phyloP scores from a whole-genome alignment of 2,329 filamentous ascomycete species.

The Pseudogymnoascus sp. region DNA sequence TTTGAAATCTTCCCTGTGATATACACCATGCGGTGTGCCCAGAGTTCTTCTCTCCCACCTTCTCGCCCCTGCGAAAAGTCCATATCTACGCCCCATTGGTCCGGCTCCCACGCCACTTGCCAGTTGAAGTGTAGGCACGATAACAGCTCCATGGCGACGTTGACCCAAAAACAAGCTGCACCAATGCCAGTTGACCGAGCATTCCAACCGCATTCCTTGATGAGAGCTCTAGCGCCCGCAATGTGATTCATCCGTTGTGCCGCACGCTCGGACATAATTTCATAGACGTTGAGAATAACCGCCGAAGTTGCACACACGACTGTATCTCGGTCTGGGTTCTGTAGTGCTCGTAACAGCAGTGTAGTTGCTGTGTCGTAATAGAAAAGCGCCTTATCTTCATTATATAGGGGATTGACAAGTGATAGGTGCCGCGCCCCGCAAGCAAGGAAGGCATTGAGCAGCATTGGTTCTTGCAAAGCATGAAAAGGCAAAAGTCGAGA shows the following conservation, averaged over 20 bases:
- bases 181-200: slow-evolving; percentile 72
- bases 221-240: slow-evolving; percentile 72
- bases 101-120: slow-evolving; percentile 80
- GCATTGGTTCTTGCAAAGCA: slow-evolving; percentile 74
- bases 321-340: slow-evolving; percentile 78
- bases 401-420: slow-evolving; percentile 58
- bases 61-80: slow-evolving; percentile 46
- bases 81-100: slow-evolving; percentile 82
- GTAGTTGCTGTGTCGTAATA: slow-evolving; percentile 84
- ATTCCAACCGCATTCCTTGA: slow-evolving; percentile 86
- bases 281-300: slow-evolving; percentile 83
- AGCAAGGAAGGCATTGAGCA: slow-evolving; percentile 80
- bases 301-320: slow-evolving; percentile 81
- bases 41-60: slow-evolving; percentile 66
- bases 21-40: slow-evolving; percentile 85
- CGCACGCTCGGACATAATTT: slow-evolving; percentile 79
- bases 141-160: slow-evolving; percentile 83
- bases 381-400: slow-evolving; percentile 67
- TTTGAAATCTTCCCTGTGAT: slow-evolving; percentile 81
- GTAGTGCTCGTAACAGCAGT: slow-evolving; percentile 65
- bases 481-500: slow-evolving; percentile 76
- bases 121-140: slow-evolving; percentile 83
- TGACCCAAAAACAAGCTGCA: slow-evolving; percentile 88
- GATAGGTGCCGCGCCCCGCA: slow-evolving; percentile 80
- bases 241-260: slow-evolving; percentile 83